These are phyloP conservation scores for Thymus mandschuricus DNA, from an alignment of 257 asterid species.

Conservation along the genomic window DNA sequence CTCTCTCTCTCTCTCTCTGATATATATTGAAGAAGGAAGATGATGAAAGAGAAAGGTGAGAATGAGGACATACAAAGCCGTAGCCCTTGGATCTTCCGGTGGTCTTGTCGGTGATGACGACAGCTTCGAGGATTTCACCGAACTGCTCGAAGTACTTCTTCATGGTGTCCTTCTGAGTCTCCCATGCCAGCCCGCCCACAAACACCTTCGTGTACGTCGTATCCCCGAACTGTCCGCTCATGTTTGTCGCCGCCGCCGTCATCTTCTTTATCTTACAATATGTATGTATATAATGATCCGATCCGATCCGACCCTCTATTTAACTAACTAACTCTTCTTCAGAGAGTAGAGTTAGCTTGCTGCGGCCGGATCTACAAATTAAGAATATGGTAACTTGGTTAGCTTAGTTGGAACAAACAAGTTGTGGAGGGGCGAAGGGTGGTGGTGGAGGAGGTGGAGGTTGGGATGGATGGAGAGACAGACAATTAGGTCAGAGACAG, in stretches of 20 bases:
- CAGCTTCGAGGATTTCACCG: constrained; percentile 96
- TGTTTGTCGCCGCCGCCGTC: constrained; percentile 49
- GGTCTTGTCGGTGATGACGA: constrained; percentile 87
- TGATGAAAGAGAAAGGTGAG: no score
- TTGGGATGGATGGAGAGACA: constrained; percentile 18
- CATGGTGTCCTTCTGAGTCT: constrained; percentile 98
- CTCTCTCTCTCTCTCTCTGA: not conserved
- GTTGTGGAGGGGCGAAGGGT: not conserved
- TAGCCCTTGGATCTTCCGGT: constrained; percentile 99
- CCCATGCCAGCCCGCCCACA: constrained; percentile 99
- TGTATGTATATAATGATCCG: not conserved
- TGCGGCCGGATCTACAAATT: no score
- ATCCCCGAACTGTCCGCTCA: constrained; percentile 73
- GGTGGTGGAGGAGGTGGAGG: not conserved
- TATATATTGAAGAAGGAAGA: constrained; percentile 2
- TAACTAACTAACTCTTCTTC: not conserved
- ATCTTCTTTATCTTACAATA: not conserved
- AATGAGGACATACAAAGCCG: constrained; percentile 66
- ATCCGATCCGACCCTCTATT: not conserved
- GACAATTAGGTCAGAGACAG: constrained; percentile 62
- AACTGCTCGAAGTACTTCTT: constrained; percentile 89
- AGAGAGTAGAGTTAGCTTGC: not conserved
- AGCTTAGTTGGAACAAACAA: no score
- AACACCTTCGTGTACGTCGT: constrained; percentile 93
- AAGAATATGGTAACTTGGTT: no score